Conservation (phyloP, 2,329 filamentous ascomycete species). For the Taxawa tesnikishii region DNA sequence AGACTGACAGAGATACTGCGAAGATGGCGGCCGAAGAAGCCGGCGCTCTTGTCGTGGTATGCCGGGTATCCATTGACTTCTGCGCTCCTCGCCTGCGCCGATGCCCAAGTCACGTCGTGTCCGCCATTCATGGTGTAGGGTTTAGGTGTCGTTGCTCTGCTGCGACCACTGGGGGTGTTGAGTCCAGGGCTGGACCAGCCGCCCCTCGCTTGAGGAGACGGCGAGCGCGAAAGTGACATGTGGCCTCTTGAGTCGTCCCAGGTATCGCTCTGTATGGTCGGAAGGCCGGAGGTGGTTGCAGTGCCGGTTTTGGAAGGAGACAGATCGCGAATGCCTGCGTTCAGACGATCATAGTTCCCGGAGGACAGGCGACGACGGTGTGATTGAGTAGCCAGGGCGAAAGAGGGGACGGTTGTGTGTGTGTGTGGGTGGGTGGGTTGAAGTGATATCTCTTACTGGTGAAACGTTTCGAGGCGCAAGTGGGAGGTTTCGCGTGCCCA, state of each 20-base stretch:
- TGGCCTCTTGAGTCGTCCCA: constrained; percentile 3
- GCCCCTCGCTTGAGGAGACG: constrained; percentile 70
- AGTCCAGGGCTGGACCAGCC: constrained; percentile 80
- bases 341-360: too few species aligned
- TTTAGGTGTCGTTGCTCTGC: constrained; percentile 12
- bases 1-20: constrained; percentile 68
- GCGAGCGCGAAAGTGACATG: constrained; percentile 81
- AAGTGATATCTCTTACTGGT: too few species aligned
- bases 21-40: constrained; percentile 79
- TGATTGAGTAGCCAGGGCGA: too few species aligned
- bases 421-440: too few species aligned
- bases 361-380: too few species aligned
- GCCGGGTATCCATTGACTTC: constrained; percentile 64
- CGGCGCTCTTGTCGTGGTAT: constrained; percentile 65
- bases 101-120: constrained; percentile 63
- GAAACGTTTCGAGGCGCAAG: too few species aligned
- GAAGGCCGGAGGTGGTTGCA: too few species aligned
- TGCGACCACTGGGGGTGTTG: constrained; percentile 42
- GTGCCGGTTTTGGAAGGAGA: too few species aligned
- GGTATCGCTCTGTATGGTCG: not conserved
- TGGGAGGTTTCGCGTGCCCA: too few species aligned
- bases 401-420: too few species aligned
- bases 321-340: too few species aligned
- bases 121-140: constrained; percentile 40
- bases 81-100: constrained; percentile 64